A percentile compares a stretch with the other conserved stretches of the same genome.
phyloP scores from a whole-genome alignment of 768 basidiomycete genomes.

The Leccinum subtestaceum region DNA sequence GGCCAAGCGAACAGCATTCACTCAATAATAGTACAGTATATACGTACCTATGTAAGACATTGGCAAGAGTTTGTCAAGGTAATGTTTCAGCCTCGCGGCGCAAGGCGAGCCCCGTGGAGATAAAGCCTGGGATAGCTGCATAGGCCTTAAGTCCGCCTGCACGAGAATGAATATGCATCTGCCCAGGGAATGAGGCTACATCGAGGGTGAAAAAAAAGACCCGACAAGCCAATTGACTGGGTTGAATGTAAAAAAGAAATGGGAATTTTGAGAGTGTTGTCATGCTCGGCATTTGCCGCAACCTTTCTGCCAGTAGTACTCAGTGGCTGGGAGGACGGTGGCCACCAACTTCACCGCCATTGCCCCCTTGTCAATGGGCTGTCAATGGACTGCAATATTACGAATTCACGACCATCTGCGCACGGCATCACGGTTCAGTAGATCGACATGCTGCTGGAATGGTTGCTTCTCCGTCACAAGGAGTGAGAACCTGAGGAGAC shows the following conservation, averaged over 20 bases:
- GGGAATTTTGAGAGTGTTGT: background rate
- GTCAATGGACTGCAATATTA: background rate
- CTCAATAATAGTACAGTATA: background rate
- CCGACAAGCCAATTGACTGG: slow-evolving; percentile 33
- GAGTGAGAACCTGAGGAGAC: background rate
- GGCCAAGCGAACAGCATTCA: background rate
- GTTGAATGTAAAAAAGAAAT: background rate
- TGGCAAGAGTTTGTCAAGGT: background rate
- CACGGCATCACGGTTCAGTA: no score
- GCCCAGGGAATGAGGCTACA: slow-evolving; percentile 36
- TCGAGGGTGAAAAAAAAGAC: slow-evolving; percentile 10
- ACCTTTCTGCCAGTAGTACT: no score
- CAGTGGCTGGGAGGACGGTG: no score
- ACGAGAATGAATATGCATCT: slow-evolving; percentile 21
- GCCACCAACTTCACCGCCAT: background rate
- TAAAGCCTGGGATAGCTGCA: background rate
- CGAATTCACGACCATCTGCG: background rate
- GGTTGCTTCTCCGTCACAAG: no score
- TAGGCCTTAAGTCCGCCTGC: background rate
- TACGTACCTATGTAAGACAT: slow-evolving; percentile 12
- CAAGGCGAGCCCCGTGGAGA: background rate
- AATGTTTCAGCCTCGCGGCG: slow-evolving; percentile 12
- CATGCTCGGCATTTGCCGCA: slow-evolving; percentile 1
- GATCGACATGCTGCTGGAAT: background rate
- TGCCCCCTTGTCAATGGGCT: background rate